A percentile compares a stretch with the other conserved stretches of the same genome.
Evolutionary conservation across 345 rosid genomes (phyloP).

Genomic region (Sisymbrium altissimum): DNA sequence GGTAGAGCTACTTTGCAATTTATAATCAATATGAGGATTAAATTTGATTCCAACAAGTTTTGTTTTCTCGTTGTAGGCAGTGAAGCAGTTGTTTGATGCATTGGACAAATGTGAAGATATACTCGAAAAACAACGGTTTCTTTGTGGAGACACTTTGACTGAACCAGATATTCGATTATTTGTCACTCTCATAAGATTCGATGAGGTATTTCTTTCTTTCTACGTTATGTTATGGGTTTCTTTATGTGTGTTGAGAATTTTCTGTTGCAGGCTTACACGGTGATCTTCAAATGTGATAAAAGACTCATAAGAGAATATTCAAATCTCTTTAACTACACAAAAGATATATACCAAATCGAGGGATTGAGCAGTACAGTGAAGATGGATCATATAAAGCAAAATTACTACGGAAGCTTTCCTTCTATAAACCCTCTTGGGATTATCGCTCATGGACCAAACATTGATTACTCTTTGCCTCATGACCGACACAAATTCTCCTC

Average conservation of each 20-base stretch:
- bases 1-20: conserved; percentile 26
- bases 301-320: conserved; percentile 58
- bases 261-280: conserved; percentile 48
- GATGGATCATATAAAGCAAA: conserved; percentile 62
- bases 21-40: background rate
- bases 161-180: conserved; percentile 76
- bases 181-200: conserved; percentile 86
- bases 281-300: conserved; percentile 76
- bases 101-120: too few relatives aligned
- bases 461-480: conserved; percentile 53
- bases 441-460: conserved; percentile 56
- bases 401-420: conserved; percentile 72
- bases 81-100: conserved; percentile 34
- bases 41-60: background rate
- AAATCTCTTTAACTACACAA: conserved; percentile 58
- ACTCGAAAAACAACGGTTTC: too few relatives aligned
- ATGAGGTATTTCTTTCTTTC: conserved; percentile 48
- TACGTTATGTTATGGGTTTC: background rate
- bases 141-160: conserved; percentile 23
- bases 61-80: conserved; percentile 43
- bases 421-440: conserved; percentile 56
- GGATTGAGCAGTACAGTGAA: conserved; percentile 56
- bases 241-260: background rate
- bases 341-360: conserved; percentile 51
- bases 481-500: conserved; percentile 45